Conservation (phyloP, 805 yeast genomes). For the Blastobotrys mokoenaii region DNA sequence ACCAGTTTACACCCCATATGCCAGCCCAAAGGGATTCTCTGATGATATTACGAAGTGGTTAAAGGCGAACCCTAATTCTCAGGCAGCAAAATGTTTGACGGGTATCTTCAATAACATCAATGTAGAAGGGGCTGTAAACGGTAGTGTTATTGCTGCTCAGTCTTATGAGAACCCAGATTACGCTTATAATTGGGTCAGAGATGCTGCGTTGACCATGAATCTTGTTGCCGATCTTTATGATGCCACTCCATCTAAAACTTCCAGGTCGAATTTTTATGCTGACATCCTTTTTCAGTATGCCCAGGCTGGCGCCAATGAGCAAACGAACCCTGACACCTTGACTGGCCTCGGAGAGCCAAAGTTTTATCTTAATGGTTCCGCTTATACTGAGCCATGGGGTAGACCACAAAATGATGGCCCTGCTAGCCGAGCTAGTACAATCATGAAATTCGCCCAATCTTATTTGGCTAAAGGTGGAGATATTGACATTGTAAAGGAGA, state of each 20-base stretch:
- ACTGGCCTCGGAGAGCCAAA: constrained; percentile 85
- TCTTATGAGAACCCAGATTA: constrained; percentile 66
- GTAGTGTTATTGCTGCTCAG: constrained; percentile 82
- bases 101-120: too few species aligned
- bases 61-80: too few species aligned
- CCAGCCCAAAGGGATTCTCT: too few species aligned
- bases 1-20: too few species aligned
- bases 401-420: constrained; percentile 96
- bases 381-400: constrained; percentile 73
- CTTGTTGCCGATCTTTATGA: constrained; percentile 49
- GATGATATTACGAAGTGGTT: too few species aligned
- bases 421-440: constrained; percentile 64
- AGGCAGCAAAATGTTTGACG: too few species aligned
- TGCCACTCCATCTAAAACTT: constrained; percentile 28
- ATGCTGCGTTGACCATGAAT: constrained; percentile 63
- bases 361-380: constrained; percentile 54
- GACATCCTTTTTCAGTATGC: constrained; percentile 52
- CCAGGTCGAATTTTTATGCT: constrained; percentile 20
- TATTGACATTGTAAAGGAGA: constrained; percentile 46
- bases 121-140: constrained; percentile 24
- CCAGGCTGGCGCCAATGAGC: constrained; percentile 54
- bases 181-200: constrained; percentile 86
- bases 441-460: constrained; percentile 36
- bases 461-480: too few species aligned
- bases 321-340: constrained; percentile 39